phyloP scores from a whole-genome alignment of 2,329 filamentous ascomycete species.

The Trichothecium roseum region DNA sequence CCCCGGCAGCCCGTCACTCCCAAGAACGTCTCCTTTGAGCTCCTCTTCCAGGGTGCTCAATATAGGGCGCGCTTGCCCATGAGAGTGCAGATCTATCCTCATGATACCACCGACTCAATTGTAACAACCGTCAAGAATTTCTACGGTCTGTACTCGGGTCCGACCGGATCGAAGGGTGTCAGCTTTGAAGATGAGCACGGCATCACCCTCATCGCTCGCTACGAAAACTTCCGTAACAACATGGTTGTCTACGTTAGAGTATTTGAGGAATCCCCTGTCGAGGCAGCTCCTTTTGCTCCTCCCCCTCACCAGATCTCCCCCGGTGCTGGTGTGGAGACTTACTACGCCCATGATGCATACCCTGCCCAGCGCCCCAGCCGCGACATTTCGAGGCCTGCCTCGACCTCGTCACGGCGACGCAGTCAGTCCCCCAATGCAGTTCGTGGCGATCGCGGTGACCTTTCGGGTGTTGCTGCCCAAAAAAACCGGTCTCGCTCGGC shows the following conservation, averaged over 20 bases:
- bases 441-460: conserved; percentile 64
- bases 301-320: conserved; percentile 42
- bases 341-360: conserved; percentile 45
- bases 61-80: conserved; percentile 69
- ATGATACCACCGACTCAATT: conserved; percentile 96
- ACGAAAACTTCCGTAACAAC: conserved; percentile 88
- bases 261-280: conserved; percentile 47
- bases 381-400: conserved; percentile 56
- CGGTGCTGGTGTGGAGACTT: conserved; percentile 32
- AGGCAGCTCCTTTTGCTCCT: conserved; percentile 37
- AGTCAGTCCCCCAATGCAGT: conserved; percentile 63
- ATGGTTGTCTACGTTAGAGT: conserved; percentile 92
- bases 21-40: conserved; percentile 73
- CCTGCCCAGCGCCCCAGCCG: conserved; percentile 38
- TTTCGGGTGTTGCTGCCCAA: conserved; percentile 51
- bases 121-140: conserved; percentile 98
- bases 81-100: conserved; percentile 82
- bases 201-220: conserved; percentile 86
- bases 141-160: conserved; percentile 82
- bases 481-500: conserved; percentile 59
- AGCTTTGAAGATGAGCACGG: conserved; percentile 89
- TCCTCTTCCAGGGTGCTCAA: conserved; percentile 58
- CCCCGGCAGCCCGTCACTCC: conserved; percentile 38
- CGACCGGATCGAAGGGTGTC: conserved; percentile 62
- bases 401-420: conserved; percentile 61